phyloP scores from a whole-genome alignment of 768 basidiomycete species.

The Mycena epipterygia region DNA sequence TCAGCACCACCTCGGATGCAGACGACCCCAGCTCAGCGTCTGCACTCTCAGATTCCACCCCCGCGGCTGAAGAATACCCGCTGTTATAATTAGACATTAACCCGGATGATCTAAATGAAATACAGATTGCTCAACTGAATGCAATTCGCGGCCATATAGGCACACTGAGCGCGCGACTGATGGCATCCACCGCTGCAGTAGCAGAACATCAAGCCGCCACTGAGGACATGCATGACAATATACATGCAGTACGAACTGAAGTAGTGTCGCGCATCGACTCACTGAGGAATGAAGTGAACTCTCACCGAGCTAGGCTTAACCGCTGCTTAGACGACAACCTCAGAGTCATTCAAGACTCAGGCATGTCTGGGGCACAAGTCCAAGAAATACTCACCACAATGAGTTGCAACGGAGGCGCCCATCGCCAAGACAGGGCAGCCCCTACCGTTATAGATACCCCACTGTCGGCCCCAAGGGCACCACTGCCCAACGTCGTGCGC shows the following conservation, averaged over 20 bases:
- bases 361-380: not conserved
- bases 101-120: not conserved
- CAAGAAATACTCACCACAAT: not conserved
- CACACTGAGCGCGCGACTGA: not conserved
- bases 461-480: not conserved
- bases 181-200: not conserved
- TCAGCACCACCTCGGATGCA: not conserved
- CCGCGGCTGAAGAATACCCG: not conserved
- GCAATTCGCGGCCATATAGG: not conserved
- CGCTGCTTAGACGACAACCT: slow-evolving; percentile 2
- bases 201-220: not conserved
- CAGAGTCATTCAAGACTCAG: not conserved
- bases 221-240: not conserved
- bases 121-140: not conserved
- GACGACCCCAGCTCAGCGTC: not conserved
- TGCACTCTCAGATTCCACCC: not conserved
- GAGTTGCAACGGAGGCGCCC: not conserved
- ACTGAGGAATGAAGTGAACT: not conserved
- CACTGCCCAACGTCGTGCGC: not conserved
- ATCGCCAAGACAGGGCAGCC: not conserved
- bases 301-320: not conserved
- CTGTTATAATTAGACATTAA: not conserved
- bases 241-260: not conserved
- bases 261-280: not conserved
- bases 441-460: not conserved